Evolutionary conservation across 2,329 filamentous ascomycete genomes (phyloP), one percentile per base, ranked within the genome.

Genomic region (Alternaria sp.): DNA sequence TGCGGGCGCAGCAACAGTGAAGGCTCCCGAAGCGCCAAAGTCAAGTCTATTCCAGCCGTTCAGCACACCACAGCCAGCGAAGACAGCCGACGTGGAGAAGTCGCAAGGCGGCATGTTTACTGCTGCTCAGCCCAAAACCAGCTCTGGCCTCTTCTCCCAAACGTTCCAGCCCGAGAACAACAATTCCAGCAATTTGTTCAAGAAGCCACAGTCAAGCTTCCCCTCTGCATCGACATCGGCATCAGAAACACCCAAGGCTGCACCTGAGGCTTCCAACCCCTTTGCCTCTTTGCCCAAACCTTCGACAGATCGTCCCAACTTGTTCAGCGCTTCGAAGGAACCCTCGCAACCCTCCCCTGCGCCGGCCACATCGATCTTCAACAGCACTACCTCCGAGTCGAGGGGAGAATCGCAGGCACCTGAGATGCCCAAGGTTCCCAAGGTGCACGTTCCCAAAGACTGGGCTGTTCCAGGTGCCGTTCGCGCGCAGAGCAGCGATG

Each of bases 401-500:
- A 21, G 33, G 3, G 53, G 64, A 47, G 49, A 61, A 12, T 26
- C 63, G 9, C 62, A 63, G 9, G 28, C 64, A 11, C 47, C 62
- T 9, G 64, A 73, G 9, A 44, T 69, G 45, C 71, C 74, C 11
- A 74, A 66, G 41, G 64, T 78, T 37, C 68, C 71, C 11, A 78
- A 71, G 55, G 70, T 69, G 4, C 68, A 67, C 28, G 69, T 75
- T 20, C 74, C 74, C 3, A 67, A 70, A 47, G 69, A 69, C 15
- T 78, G 75, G 76, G 63, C 62, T 45, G 46, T 66, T 5, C 51
- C 70, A 9, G 63, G 62, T 20, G 30, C 63, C 23, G 28, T 60
- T 10, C 60, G 51, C 10, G 51, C 60, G n/a, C 63, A 66, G 18
- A 46, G 55, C 12, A 25, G 64, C 20, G 67, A 73, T 23, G 63